Evolutionary conservation across 2,329 filamentous ascomycete genomes (phyloP).

Genomic region (Aureobasidium melanogenum): DNA sequence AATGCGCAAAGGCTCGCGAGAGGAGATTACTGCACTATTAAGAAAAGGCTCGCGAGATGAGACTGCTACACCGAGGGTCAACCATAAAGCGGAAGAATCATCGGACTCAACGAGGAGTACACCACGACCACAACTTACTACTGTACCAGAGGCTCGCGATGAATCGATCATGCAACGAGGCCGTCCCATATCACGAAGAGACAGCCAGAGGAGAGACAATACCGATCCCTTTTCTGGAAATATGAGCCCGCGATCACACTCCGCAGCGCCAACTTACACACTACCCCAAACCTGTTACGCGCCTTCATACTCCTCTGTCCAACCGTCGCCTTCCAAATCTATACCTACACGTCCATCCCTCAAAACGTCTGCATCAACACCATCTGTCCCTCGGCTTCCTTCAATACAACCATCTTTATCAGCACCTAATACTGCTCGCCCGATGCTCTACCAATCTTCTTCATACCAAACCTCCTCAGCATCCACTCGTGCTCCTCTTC

Average conservation of each 20-base stretch:
- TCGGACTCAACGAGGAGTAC: neutral
- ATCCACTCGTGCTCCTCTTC: neutral
- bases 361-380: neutral
- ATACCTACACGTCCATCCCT: neutral
- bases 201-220: neutral
- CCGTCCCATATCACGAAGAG: neutral
- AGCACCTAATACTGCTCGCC: neutral
- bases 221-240: neutral
- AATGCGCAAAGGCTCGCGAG: neutral
- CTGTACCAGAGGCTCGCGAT: neutral
- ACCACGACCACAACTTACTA: neutral
- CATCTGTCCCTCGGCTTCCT: neutral
- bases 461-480: neutral
- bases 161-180: slow-evolving; percentile 3
- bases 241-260: neutral
- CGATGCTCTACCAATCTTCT: neutral
- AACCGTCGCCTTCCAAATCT: neutral
- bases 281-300: neutral
- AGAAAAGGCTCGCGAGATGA: neutral
- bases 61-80: neutral
- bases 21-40: neutral
- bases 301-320: neutral
- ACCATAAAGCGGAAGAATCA: neutral
- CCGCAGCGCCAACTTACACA: neutral
- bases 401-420: neutral